Evolutionary conservation across 1,139 yeast genomes (phyloP), one percentile per base, ranked within the genome.

Genomic region (Starmera stellimalicola): DNA sequence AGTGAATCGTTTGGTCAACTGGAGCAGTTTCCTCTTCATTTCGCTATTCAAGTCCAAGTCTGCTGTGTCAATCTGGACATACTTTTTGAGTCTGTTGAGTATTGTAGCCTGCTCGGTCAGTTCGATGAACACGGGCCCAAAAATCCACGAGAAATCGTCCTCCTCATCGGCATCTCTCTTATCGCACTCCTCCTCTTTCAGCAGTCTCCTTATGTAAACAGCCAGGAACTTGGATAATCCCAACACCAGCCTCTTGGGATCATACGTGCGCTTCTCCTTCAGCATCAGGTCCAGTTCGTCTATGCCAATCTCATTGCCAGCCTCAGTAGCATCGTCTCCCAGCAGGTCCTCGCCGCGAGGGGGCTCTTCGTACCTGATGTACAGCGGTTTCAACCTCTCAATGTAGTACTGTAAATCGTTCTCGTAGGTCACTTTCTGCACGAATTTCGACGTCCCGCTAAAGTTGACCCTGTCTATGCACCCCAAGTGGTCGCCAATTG

Each of bases 71-170:
- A 47, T 41, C 7, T 20, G 14, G 6, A 42, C 35, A 17, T 34
- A 47, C 28, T 38, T 42, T 15, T 33, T 18, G 16, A 47, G 6
- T 17, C 43, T 44, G 20, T 36, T 35, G 27, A 49, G 16, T 7
- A 46, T 40, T 16, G 28, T 35, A 16, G 52, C 48, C 33, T 40
- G 46, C 18, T 47, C 51, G 28, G 42, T 48, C 2, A 46, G 43
- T 6, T 43, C 36, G 15, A 42, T 35, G 28, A 35, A 34, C 3
- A n/a, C 26, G 22, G 29, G 23, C 10, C 29, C 37, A 20, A 44
- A 47, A 30, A 40, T 35, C 20, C 8, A 4, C 7, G 11, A 20
- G 9, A 16, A 5, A n/a, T 27, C 19, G 6, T 27, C 30, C 12
- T 5, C 6, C n/a, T 27, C 30, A 5, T 18, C 9, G 8, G 24